Evolutionary conservation across 2,329 filamentous ascomycete species (phyloP), one percentile per base, ranked within the genome.

Genomic region (Macroventuria anomochaeta): DNA sequence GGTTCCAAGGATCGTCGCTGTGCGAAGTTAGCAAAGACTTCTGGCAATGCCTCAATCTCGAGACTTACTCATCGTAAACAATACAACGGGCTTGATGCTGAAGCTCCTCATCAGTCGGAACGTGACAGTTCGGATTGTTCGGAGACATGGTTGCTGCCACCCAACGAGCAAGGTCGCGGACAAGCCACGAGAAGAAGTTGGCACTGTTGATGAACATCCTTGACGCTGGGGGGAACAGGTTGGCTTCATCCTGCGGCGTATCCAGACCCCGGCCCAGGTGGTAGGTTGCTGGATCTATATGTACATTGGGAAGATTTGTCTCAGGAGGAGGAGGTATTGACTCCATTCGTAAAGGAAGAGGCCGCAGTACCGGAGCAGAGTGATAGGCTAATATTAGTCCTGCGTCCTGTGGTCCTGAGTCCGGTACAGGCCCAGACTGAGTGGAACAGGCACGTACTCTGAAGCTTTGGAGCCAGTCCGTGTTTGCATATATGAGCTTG

Each of bases 1-100:
- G 72, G 39, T 75, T 74, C 72, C 71, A 74, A 0, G 67, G 58
- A 46, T 75, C 72, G 7, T 72, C 70, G 7, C 62, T 56, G 12
- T 7, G 2, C 17, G 18, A 36, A 12, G 17, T 47, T 18, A 51
- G 46, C 12, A 34, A 20, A 17, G 8, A 6, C 2, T 12, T 20
- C 5, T 33, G 13, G 3, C 25, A 7, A 21, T 5, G n/a, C 7
- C 6, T 28, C 1, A 15, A 29, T 20, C 5, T 2, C 13, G 6
- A 5, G 13, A 36, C 53, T 17, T 25, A 56, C 53, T 56, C 56
- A 32, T 64, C 66, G 18, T 67, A 75, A 31, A 74, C 61, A 7
- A 75, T 68, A 46, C 63, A 65, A 28, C 72, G 61, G 3, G 67
- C 72, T 11, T 73, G 65, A 8, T 67, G 59, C 42, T 73, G 73